Conservation (phyloP, 2,329 filamentous ascomycete genomes). For the Elsinoe ampelina region DNA sequence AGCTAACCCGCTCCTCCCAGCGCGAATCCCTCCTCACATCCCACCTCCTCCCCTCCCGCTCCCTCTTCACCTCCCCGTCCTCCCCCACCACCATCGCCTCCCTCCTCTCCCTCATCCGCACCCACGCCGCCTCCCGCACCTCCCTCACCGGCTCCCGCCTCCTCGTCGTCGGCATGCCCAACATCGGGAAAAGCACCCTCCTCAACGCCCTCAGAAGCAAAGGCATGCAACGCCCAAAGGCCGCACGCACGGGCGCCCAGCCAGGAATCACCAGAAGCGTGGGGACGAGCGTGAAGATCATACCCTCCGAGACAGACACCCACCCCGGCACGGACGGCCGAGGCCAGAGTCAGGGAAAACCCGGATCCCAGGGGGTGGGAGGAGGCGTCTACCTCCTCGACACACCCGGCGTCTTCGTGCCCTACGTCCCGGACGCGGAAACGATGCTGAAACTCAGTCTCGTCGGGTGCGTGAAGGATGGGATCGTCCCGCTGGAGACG, state of each 20-base stretch:
- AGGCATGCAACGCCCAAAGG: conserved; percentile 60
- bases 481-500: conserved; percentile 65
- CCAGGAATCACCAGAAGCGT: conserved; percentile 87
- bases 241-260: conserved; percentile 71
- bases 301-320: conserved; percentile 23
- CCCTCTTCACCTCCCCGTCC: conserved; percentile 21
- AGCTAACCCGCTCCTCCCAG: neutral
- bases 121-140: conserved; percentile 41
- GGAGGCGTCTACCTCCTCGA: conserved; percentile 75
- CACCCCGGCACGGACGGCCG: too few species aligned
- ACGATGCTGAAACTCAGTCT: conserved; percentile 93
- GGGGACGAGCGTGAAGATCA: conserved; percentile 66
- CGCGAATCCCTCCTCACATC: conserved; percentile 10
- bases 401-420: conserved; percentile 90
- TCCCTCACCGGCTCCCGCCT: conserved; percentile 73
- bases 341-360: conserved; percentile 39
- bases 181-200: conserved; percentile 92
- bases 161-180: conserved; percentile 93
- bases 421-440: conserved; percentile 75
- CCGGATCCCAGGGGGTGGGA: conserved; percentile 34
- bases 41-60: neutral
- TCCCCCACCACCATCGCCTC: conserved; percentile 31
- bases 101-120: conserved; percentile 44
- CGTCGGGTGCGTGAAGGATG: conserved; percentile 83
- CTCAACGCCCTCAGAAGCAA: conserved; percentile 71